Percentiles rank a stretch among this genome's conserved stretches.
phyloP scores from a whole-genome alignment of 2,329 filamentous ascomycete species.

The Epicoccum nigrum region DNA sequence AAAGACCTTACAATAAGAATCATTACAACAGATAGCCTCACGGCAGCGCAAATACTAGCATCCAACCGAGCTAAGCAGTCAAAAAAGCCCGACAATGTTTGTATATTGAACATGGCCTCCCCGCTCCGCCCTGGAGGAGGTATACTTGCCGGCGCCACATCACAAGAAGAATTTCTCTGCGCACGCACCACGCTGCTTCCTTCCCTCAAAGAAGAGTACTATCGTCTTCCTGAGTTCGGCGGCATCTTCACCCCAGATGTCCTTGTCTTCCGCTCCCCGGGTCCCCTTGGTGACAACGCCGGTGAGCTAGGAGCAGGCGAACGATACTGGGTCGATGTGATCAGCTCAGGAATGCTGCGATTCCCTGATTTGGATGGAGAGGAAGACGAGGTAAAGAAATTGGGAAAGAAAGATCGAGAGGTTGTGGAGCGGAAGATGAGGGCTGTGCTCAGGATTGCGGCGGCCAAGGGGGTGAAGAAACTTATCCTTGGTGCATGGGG shows the following conservation, averaged over 20 bases:
- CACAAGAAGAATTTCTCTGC: constrained; percentile 68
- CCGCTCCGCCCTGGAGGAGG: constrained; percentile 67
- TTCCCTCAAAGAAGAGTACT: constrained; percentile 63
- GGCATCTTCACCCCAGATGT: constrained; percentile 65
- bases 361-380: constrained; percentile 58
- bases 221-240: constrained; percentile 64
- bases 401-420: constrained; percentile 57
- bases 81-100: constrained; percentile 51
- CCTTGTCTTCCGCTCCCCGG: constrained; percentile 60
- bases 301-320: constrained; percentile 54
- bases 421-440: constrained; percentile 62
- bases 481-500: constrained; percentile 70
- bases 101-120: constrained; percentile 69
- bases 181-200: constrained; percentile 65
- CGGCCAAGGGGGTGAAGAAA: constrained; percentile 52
- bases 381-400: constrained; percentile 47
- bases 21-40: constrained; percentile 59
- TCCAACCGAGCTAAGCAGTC: constrained; percentile 14
- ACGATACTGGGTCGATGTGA: constrained; percentile 64
- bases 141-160: constrained; percentile 63
- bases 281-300: constrained; percentile 36
- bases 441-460: constrained; percentile 60
- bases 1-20: constrained; percentile 52
- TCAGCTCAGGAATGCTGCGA: constrained; percentile 64
- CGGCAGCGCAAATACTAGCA: constrained; percentile 54